phyloP scores from a whole-genome alignment of 2,329 filamentous ascomycete species.

The Claviceps digitariae region DNA sequence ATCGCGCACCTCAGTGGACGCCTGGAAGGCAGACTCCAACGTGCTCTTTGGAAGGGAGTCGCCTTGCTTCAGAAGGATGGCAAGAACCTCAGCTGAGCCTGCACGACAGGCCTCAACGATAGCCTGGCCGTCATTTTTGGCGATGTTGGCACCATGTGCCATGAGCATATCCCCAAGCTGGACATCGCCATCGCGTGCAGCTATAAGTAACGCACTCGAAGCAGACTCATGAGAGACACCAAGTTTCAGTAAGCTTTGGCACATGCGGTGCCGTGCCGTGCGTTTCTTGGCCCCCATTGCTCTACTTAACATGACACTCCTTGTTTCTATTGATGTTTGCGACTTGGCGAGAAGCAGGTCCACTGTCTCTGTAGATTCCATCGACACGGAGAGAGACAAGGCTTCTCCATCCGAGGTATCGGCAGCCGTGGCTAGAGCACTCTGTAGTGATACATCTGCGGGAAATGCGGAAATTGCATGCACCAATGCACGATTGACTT shows the following conservation, averaged over 20 bases:
- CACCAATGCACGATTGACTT: constrained; percentile 37
- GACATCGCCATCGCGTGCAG: constrained; percentile 39
- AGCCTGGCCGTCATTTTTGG: constrained; percentile 37
- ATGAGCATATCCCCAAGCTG: constrained; percentile 37
- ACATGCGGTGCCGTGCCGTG: constrained; percentile 27
- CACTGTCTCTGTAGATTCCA: constrained; percentile 31
- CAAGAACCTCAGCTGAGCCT: constrained; percentile 34
- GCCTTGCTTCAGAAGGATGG: constrained; percentile 33
- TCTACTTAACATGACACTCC: constrained; percentile 29
- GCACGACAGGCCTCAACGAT: constrained; percentile 40
- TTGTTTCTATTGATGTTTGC: constrained; percentile 21
- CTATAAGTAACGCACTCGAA: constrained; percentile 35
- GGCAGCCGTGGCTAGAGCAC: constrained; percentile 29
- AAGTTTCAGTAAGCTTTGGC: constrained; percentile 29
- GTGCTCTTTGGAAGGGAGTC: constrained; percentile 25
- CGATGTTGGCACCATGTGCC: constrained; percentile 35
- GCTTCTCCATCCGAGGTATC: constrained; percentile 38
- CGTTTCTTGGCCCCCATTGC: constrained; percentile 29
- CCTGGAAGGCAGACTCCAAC: constrained; percentile 38
- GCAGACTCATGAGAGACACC: constrained; percentile 32
- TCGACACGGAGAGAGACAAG: constrained; percentile 30
- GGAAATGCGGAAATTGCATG: constrained; percentile 35
- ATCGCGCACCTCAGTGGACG: constrained; percentile 38
- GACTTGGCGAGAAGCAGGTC: constrained; percentile 27
- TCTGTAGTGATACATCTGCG: constrained; percentile 35